Base-by-base conservation (phyloP, 164 flowering plant species). In the Protea cynaroides region DNA sequence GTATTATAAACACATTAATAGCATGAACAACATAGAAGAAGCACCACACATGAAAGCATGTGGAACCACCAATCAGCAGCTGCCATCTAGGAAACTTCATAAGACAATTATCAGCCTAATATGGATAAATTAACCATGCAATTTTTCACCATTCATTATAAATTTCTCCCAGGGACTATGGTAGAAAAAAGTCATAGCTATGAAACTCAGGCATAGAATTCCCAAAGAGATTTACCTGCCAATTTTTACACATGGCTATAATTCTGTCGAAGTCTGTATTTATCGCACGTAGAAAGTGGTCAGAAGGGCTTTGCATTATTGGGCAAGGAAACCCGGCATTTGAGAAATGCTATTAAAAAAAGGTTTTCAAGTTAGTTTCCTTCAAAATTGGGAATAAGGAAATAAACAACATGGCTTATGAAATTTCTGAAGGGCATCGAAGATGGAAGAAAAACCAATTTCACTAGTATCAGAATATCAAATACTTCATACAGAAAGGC, bases 241-340 rank as follows among this genome's bases (percentile, higher is more conserved):
- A 91, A 63, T 83, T 92, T 79, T 92, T 95, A 81, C 97, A 92
- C 97, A 92, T 92, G 64, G 94, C 88, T 71, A 95, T 95, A 56
- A 95, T 95, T 81, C 97, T 75, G 71, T 95, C 99, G 63, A 95
- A 95, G 71, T 95, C 99, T 25, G 97, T 84, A 75, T 95, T 95
- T 69, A 95, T 88, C 24, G 99, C 99, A 54, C 97, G 95, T 63
- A 95, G 70, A 75, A 94, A 94, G 78, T 91, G 97, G 81, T 95
- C 99, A n/a, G 99, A 95, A 53, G 99, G 99, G 76, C 99, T 95
- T 88, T 95, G 99, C 99, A 95, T 95, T 9, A 95, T 95, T 47
- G 99, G 99, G 74, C 99, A 95, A 67, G 99, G 97, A 75, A 95
- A 95, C 78, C 99, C 97, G 75, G 99, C 99, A 82, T 89, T 95